Evolutionary conservation across 495 filamentous ascomycete genomes (phyloP).

Genomic region (Lepraria neglecta): DNA sequence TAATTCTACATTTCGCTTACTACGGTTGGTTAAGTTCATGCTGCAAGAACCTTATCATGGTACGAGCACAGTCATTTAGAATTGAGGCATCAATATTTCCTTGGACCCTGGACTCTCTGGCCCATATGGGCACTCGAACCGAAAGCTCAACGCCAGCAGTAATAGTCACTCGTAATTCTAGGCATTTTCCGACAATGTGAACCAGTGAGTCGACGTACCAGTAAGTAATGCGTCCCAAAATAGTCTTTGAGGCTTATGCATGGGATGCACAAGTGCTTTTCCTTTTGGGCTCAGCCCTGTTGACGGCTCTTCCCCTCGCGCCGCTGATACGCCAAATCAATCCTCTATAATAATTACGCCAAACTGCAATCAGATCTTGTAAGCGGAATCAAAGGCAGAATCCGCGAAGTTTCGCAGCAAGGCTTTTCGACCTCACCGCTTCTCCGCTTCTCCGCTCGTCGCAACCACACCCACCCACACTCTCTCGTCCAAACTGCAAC

Average conservation of each 20-base stretch:
- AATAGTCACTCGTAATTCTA: background rate
- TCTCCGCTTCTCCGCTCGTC: background rate
- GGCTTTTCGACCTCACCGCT: conserved; percentile 11
- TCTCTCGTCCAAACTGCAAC: too few species aligned
- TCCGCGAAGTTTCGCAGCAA: conserved; percentile 7
- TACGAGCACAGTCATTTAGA: too few species aligned
- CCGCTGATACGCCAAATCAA: background rate
- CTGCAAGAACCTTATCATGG: too few species aligned
- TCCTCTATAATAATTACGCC: background rate
- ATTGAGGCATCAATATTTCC: conserved; percentile 1
- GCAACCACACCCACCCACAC: background rate
- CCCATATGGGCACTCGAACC: background rate
- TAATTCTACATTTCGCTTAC: background rate
- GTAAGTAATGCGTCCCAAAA: conserved; percentile 10
- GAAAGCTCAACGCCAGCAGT: background rate
- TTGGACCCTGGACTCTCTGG: background rate
- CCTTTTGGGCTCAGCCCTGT: conserved; percentile 6
- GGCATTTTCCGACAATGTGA: conserved; percentile 5
- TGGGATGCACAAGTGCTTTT: conserved; percentile 9
- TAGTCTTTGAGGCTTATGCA: conserved; percentile 9
- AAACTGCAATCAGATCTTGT: conserved; percentile 11
- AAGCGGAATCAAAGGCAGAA: background rate
- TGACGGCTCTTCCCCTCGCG: conserved; percentile 1
- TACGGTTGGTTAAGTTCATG: too few species aligned
- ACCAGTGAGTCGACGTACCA: conserved; percentile 1